phyloP scores from a whole-genome alignment of 306 rosid genomes.

The Trifolium fragiferum region DNA sequence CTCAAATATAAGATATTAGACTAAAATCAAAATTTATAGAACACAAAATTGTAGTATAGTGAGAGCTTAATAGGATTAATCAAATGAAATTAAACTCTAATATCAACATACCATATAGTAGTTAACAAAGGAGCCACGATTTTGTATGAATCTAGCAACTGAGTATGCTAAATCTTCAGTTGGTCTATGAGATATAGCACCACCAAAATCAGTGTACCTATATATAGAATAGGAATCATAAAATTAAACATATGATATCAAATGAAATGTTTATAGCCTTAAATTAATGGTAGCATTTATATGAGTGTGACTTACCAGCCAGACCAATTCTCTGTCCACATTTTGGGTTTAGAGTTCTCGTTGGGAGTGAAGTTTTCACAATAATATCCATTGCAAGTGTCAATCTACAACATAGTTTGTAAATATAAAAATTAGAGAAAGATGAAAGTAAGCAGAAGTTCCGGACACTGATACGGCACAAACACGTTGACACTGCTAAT shows the following conservation, averaged over 20 bases:
- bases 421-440: constrained; percentile 22
- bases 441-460: background rate
- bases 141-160: constrained; percentile 88
- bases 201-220: constrained; percentile 96
- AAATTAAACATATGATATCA: background rate
- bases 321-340: constrained; percentile 96
- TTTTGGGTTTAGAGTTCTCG: constrained; percentile 70
- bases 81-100: background rate
- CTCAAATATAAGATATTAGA: constrained; percentile 25
- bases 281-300: constrained; percentile 13
- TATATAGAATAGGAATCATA: constrained; percentile 33
- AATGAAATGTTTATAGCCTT: background rate
- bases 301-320: constrained; percentile 74
- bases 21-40: constrained; percentile 10
- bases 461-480: too few relatives aligned
- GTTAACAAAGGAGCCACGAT: constrained; percentile 83
- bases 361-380: constrained; percentile 85
- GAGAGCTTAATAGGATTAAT: background rate
- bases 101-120: constrained; percentile 79
- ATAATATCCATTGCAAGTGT: constrained; percentile 89
- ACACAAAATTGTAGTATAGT: constrained; percentile 11
- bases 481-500: background rate
- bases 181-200: constrained; percentile 76
- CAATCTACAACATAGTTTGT: constrained; percentile 58
- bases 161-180: constrained; percentile 90